Percentiles rank a stretch among this genome's conserved stretches.
Conservation (phyloP, 768 basidiomycete species). For the Boletus subcaerulescens region DNA sequence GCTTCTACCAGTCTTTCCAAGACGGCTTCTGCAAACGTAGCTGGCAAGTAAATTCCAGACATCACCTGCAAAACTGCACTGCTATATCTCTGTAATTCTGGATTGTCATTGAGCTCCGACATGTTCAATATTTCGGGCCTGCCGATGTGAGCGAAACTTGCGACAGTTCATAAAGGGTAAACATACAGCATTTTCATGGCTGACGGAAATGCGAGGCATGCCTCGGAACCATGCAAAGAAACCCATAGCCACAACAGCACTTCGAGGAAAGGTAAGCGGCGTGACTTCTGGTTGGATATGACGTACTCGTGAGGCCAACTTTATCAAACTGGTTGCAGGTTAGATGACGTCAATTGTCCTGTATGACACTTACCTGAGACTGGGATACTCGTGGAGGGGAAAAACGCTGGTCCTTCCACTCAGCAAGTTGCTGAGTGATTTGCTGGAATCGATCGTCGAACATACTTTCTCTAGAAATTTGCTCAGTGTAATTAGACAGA, state of each 20-base stretch:
- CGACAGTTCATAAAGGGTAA: background rate
- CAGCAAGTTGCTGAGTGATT: conserved; percentile 58
- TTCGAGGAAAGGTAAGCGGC: conserved; percentile 31
- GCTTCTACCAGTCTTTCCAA: conserved; percentile 61
- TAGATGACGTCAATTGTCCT: conserved; percentile 3
- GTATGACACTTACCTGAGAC: conserved; percentile 52
- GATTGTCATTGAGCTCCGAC: conserved; percentile 85
- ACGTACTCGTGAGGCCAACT: conserved; percentile 75
- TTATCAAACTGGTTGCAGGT: conserved; percentile 70
- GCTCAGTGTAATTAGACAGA: background rate
- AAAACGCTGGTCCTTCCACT: conserved; percentile 73
- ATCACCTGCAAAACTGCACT: conserved; percentile 78
- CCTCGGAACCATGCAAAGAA: conserved; percentile 70
- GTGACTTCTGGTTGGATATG: background rate
- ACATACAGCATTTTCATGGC: conserved; percentile 74
- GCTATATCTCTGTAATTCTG: conserved; percentile 79
- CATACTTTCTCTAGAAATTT: conserved; percentile 44
- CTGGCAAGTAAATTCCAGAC: conserved; percentile 75
- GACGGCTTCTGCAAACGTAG: conserved; percentile 59
- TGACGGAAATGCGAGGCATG: conserved; percentile 75
- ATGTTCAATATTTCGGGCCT: conserved; percentile 88
- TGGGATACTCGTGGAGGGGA: conserved; percentile 84
- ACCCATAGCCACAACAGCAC: conserved; percentile 81
- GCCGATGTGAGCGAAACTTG: conserved; percentile 9
- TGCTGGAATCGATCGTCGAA: conserved; percentile 55